Evolutionary conservation across 805 yeast genomes (phyloP).

Genomic region (Candida michaelii): DNA sequence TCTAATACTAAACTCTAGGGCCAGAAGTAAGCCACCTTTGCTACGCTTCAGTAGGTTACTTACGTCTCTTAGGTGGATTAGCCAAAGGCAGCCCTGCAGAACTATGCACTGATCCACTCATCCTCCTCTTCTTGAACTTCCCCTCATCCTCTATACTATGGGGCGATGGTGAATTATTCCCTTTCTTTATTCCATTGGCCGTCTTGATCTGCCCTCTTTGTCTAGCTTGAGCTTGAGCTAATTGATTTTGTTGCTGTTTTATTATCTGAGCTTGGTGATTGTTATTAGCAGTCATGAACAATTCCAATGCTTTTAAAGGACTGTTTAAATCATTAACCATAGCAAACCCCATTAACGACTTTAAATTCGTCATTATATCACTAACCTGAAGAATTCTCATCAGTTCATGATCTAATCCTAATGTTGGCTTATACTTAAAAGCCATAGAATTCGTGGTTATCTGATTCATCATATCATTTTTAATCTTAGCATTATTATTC

Average conservation of each 20-base stretch:
- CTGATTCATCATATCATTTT: slow-evolving; percentile 18
- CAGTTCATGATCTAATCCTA: slow-evolving; percentile 65
- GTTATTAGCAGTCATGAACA: slow-evolving; percentile 28
- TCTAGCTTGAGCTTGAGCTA: slow-evolving; percentile 10
- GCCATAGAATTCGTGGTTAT: slow-evolving; percentile 37
- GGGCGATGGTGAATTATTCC: slow-evolving; percentile 14
- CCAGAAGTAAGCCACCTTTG: too few species aligned
- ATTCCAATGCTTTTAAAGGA: slow-evolving; percentile 56
- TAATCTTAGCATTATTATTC: slow-evolving; percentile 7
- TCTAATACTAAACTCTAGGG: too few species aligned
- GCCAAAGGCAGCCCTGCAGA: slow-evolving; percentile 10
- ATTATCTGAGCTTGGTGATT: slow-evolving; percentile 21
- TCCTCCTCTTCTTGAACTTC: slow-evolving; percentile 13
- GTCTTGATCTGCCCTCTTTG: not conserved
- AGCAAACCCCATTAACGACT: slow-evolving; percentile 62
- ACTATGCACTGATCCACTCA: slow-evolving; percentile 10
- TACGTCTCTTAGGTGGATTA: slow-evolving; percentile 9
- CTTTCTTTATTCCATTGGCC: slow-evolving; percentile 1
- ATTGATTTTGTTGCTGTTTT: slow-evolving; percentile 13
- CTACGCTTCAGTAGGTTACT: slow-evolving; percentile 3
- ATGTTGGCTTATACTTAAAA: slow-evolving; percentile 47
- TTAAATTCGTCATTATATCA: slow-evolving; percentile 73
- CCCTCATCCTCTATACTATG: slow-evolving; percentile 13
- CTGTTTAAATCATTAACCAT: slow-evolving; percentile 46
- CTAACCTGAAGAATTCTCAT: slow-evolving; percentile 73